Percentiles rank a stretch among this genome's conserved stretches.
These are phyloP conservation scores for Kwoniella sp. DNA, from an alignment of 768 basidiomycete species.

Conservation along the genomic window DNA sequence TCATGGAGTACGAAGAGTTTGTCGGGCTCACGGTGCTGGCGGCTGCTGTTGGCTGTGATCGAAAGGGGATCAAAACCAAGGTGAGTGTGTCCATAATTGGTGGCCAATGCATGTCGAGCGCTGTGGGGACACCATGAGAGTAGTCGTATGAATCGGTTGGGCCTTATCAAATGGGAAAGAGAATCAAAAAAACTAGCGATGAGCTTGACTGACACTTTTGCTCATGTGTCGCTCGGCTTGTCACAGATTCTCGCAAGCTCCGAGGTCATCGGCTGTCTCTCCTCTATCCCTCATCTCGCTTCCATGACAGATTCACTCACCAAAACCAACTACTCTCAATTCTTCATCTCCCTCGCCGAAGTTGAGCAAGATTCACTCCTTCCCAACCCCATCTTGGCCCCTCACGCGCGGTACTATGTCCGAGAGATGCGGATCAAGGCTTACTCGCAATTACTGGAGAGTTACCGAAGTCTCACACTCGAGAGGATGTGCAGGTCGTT, in stretches of 20 bases:
- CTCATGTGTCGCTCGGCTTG: background rate
- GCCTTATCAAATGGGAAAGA: no score
- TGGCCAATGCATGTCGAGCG: background rate
- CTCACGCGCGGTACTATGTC: constrained; percentile 85
- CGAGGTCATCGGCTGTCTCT: constrained; percentile 82
- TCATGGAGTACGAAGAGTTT: constrained; percentile 85
- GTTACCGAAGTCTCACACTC: constrained; percentile 83
- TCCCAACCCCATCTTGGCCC: constrained; percentile 81
- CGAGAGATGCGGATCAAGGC: constrained; percentile 96
- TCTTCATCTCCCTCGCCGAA: constrained; percentile 85
- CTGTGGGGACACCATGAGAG: no score
- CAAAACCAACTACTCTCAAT: constrained; percentile 90
- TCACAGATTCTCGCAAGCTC: constrained; percentile 76
- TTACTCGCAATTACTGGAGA: constrained; percentile 87
- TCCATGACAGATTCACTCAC: constrained; percentile 84
- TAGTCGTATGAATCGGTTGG: no score
- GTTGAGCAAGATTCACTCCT: constrained; percentile 85
- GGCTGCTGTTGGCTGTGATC: constrained; percentile 71
- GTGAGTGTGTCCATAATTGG: constrained; percentile 57
- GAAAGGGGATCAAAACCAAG: constrained; percentile 90
- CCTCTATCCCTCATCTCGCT: constrained; percentile 77
- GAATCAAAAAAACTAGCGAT: no score
- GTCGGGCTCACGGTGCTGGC: constrained; percentile 80
- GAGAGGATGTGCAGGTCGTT: constrained; percentile 83
- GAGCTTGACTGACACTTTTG: background rate